Base-by-base conservation (phyloP, 1,284 basidiomycete species). In the Microbotryum violaceum region DNA sequence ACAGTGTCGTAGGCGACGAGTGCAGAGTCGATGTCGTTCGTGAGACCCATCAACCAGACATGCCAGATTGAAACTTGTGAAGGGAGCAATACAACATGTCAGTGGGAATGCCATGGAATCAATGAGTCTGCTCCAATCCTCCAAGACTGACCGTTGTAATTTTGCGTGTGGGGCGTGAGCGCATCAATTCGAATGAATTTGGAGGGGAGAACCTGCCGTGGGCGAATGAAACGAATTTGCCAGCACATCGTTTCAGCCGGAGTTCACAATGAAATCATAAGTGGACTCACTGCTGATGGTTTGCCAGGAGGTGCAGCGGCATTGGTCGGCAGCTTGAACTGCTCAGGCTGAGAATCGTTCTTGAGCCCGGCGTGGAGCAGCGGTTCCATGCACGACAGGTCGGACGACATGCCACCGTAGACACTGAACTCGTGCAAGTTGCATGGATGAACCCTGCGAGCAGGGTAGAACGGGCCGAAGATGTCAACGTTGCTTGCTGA, bases 401-500 rank as follows among this genome's bases (percentile, higher is more conserved):
- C 57, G 49, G 65, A 67, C 50, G 56, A 60, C 47, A 71, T 63
- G n/a, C 73, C 71, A 8, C 72, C 75, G 50, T 71, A 75, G 25
- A 76, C 60, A 44, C 74, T 73, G 65, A 74, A 75, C 37, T 74
- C 72, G 45, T 66, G 60, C 16, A 76, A 59, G 55, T 75, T 76
- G 69, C 75, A 76, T 0, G 75, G 74, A 58, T 76, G 75, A 4
- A 58, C 67, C 23, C 48, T 42, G 37, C 16, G 37, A 42, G 16
- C 16, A 16, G 3, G 23, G 18, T 12, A 8, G 47, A 42, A 42
- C 16, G 37, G 12, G 12, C 2, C 16, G 16, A 12, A 42, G 14
- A 42, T 42, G 37, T 21, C n/a, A 20, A 21, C 21, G 8, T 23
- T 16, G 48, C 14, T 49, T 20, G 21, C 21, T 12, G 48, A 7